Percentiles rank a stretch among this genome's conserved stretches.
Conservation (phyloP, 1,139 yeast species). For the Blastobotrys petasosporus region DNA sequence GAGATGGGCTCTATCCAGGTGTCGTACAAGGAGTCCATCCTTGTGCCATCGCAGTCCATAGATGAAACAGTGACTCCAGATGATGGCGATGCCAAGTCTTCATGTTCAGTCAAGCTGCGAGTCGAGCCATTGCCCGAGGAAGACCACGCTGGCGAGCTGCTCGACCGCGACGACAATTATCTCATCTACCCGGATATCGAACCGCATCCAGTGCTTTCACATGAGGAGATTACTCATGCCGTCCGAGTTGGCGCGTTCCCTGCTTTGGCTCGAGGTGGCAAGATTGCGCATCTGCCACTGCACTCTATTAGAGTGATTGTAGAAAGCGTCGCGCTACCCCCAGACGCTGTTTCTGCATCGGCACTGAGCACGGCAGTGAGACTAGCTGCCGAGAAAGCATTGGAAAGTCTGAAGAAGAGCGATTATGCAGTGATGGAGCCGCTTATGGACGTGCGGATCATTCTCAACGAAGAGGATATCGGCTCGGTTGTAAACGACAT, state of each 20-base stretch:
- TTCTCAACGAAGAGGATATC: slow-evolving; percentile 61
- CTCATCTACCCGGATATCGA: slow-evolving; percentile 37
- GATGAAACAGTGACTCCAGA: slow-evolving; percentile 27
- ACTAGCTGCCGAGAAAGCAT: slow-evolving; percentile 39
- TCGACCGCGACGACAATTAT: slow-evolving; percentile 35
- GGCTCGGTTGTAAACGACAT: slow-evolving; percentile 83
- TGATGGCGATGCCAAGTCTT: slow-evolving; percentile 18
- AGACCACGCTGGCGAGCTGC: slow-evolving; percentile 27
- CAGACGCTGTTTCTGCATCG: slow-evolving; percentile 42
- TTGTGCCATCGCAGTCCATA: slow-evolving; percentile 24
- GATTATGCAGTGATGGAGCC: slow-evolving; percentile 71
- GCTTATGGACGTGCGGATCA: slow-evolving; percentile 70
- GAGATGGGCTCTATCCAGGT: slow-evolving; percentile 79
- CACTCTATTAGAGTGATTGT: slow-evolving; percentile 56
- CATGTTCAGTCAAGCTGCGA: slow-evolving; percentile 35
- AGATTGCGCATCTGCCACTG: slow-evolving; percentile 53
- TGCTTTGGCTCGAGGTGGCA: slow-evolving; percentile 76
- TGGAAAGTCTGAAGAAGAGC: slow-evolving; percentile 27
- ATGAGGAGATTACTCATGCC: slow-evolving; percentile 28
- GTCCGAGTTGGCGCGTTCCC: slow-evolving; percentile 45
- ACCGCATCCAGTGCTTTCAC: slow-evolving; percentile 27
- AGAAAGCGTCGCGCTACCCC: slow-evolving; percentile 48
- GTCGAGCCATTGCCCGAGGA: slow-evolving; percentile 51
- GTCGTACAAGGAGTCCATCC: slow-evolving; percentile 74
- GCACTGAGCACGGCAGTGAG: slow-evolving; percentile 44